Evolutionary conservation across 257 asterid genomes (phyloP).

Genomic region (Solanum phureja): DNA sequence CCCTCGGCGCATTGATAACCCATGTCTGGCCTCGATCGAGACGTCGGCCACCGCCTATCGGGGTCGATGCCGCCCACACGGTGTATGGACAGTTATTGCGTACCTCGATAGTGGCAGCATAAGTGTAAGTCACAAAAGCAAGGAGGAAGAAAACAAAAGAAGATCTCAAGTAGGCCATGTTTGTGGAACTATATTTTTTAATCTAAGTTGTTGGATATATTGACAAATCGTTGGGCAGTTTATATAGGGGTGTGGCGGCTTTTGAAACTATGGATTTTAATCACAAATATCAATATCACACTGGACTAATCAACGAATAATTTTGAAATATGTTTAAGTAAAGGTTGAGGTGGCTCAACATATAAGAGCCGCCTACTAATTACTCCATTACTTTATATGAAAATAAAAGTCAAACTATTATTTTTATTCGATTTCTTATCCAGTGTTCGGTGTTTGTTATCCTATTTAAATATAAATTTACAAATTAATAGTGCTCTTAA

Average conservation of each 20-base stretch:
- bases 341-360: neutral
- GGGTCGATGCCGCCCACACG: conserved; percentile 28
- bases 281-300: neutral
- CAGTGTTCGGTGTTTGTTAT: rapidly evolving
- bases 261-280: neutral
- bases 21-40: conserved; percentile 15
- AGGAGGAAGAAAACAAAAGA: neutral
- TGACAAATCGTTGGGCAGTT: neutral
- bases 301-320: neutral
- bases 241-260: neutral
- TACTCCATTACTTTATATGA: neutral
- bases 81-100: conserved; percentile 28
- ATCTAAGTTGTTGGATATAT: neutral
- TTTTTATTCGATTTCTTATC: neutral
- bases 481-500: rapidly evolving
- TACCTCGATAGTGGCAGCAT: conserved; percentile 11
- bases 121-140: neutral
- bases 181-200: neutral
- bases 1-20: neutral
- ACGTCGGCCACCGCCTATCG: conserved; percentile 15
- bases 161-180: neutral
- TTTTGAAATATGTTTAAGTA: neutral
- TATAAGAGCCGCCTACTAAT: neutral
- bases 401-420: neutral
- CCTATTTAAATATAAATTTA: rapidly evolving